Conservation (phyloP, 2,329 filamentous ascomycete species). For the Parastagonospora nodorum region DNA sequence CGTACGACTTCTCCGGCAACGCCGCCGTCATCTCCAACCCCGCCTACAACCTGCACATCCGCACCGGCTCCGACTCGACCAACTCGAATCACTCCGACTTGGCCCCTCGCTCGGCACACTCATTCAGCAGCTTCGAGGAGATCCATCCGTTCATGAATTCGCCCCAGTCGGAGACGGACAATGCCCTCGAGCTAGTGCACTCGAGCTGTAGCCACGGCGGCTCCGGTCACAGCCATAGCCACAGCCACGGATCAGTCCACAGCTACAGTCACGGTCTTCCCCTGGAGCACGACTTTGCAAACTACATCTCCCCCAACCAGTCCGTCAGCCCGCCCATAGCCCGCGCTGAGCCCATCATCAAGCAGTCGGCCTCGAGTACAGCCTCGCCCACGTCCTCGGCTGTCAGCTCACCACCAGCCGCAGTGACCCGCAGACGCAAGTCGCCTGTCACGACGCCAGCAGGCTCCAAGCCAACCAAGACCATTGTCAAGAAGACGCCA, state of each 20-base stretch:
- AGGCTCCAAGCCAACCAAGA: conserved; percentile 75
- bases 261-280: conserved; percentile 20
- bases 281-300: conserved; percentile 38
- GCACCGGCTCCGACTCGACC: conserved; percentile 87
- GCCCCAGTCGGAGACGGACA: conserved; percentile 70
- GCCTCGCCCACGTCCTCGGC: conserved; percentile 63
- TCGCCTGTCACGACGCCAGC: conserved; percentile 78
- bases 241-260: conserved; percentile 19
- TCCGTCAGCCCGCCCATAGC: conserved; percentile 71
- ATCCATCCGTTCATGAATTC: conserved; percentile 76
- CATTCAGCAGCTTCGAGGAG: conserved; percentile 83
- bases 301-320: conserved; percentile 51
- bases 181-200: conserved; percentile 33
- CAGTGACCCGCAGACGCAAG: conserved; percentile 65
- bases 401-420: conserved; percentile 58
- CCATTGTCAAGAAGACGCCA: conserved; percentile 77
- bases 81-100: conserved; percentile 71
- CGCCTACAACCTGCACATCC: conserved; percentile 83
- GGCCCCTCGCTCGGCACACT: conserved; percentile 62
- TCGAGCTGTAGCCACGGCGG: conserved; percentile 31
- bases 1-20: conserved; percentile 68
- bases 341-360: conserved; percentile 71
- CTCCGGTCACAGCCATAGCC: conserved; percentile 32
- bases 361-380: conserved; percentile 63
- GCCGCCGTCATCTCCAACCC: conserved; percentile 83